A percentile compares a stretch with the other conserved stretches of the same genome.
Evolutionary conservation across 2,329 filamentous ascomycete genomes (phyloP).

Genomic region (Diaporthe caulivora): DNA sequence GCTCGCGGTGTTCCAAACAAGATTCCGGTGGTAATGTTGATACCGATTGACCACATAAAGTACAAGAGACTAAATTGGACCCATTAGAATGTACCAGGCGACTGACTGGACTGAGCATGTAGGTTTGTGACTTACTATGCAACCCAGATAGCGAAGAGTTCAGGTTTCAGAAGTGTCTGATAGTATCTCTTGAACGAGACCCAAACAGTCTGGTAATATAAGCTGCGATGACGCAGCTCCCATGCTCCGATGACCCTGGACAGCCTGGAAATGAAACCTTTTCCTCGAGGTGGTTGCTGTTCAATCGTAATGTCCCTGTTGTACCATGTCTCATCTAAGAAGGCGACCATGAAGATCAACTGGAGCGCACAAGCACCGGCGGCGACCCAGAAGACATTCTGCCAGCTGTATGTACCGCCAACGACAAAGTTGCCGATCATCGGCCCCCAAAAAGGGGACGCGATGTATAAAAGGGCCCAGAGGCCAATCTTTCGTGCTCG

Average conservation of each 20-base stretch:
- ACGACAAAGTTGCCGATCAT: conserved; percentile 53
- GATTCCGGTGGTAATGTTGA: conserved; percentile 57
- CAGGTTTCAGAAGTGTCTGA: background rate
- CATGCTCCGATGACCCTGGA: conserved; percentile 4
- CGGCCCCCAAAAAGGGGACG: conserved; percentile 48
- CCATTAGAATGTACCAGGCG: background rate
- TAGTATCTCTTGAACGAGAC: conserved; percentile 19
- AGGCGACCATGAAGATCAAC: conserved; percentile 46
- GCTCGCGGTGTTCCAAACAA: conserved; percentile 54
- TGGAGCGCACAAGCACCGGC: conserved; percentile 44
- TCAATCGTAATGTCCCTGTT: background rate
- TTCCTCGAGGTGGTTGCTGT: conserved; percentile 1
- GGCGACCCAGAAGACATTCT: conserved; percentile 49
- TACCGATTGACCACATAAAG: conserved; percentile 54
- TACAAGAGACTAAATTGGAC: conserved; percentile 35
- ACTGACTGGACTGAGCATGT: background rate
- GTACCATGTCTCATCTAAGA: conserved; percentile 33
- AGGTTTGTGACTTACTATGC: background rate
- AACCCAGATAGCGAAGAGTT: background rate
- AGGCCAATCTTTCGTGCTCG: conserved; percentile 51
- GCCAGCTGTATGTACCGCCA: conserved; percentile 45
- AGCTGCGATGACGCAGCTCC: conserved; percentile 9
- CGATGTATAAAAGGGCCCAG: conserved; percentile 45
- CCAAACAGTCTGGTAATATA: background rate
- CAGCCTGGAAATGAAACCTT: background rate